Conservation (phyloP, 192 early-diverging fungal species). For the Phycomyces blakesleeanus region DNA sequence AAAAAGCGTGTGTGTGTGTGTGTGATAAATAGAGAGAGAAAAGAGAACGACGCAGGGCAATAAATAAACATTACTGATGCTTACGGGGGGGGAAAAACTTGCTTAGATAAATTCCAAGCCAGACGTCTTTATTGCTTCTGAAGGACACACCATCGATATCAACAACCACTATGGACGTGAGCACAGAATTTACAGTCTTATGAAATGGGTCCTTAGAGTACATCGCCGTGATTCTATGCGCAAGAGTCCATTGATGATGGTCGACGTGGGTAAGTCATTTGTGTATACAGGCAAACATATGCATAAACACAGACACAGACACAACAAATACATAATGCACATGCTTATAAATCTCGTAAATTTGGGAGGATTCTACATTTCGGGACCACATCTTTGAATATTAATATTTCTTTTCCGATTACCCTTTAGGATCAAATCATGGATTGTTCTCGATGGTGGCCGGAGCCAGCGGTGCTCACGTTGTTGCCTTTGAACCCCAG, state of each 20-base stretch:
- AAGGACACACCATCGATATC: constrained; percentile 17
- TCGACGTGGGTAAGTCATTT: constrained; percentile 28
- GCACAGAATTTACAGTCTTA: constrained; percentile 29
- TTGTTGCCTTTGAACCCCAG: constrained; percentile 36
- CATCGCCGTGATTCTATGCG: constrained; percentile 30
- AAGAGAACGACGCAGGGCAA: too few relatives aligned
- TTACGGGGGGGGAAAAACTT: too few relatives aligned
- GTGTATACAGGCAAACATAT: neutral
- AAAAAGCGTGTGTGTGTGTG: too few relatives aligned
- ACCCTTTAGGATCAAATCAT: constrained; percentile 31
- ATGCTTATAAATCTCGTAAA: too few relatives aligned
- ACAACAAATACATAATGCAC: neutral
- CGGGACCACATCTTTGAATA: too few relatives aligned
- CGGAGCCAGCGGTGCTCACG: constrained; percentile 31
- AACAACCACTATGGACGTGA: constrained; percentile 32
- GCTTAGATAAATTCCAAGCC: constrained; percentile 33
- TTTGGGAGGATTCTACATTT: too few relatives aligned
- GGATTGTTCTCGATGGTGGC: constrained; percentile 39
- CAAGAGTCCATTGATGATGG: constrained; percentile 27
- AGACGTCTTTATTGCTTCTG: constrained; percentile 31
- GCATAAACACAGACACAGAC: neutral
- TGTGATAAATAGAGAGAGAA: too few relatives aligned
- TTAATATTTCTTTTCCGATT: neutral
- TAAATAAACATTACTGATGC: neutral
- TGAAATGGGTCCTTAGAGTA: constrained; percentile 39